Conservation (phyloP, 306 rosid genomes). For the Cicer judaicum region DNA sequence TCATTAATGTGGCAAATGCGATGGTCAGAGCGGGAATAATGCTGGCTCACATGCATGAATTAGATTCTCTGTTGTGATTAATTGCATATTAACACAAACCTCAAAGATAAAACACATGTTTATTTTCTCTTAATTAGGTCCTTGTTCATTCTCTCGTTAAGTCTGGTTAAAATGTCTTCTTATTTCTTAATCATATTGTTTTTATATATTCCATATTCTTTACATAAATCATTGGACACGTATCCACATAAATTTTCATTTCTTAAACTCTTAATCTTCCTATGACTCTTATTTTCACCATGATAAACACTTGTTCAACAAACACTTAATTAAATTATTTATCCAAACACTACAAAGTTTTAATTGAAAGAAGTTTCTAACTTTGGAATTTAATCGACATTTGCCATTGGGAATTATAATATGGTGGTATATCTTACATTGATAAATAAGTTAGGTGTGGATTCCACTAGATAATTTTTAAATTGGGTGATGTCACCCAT, state of each 20-base stretch:
- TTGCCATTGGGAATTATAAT: neutral
- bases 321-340: too few relatives aligned
- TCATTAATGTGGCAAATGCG: neutral
- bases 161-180: too few relatives aligned
- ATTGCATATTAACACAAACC: neutral
- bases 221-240: too few relatives aligned
- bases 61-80: constrained; percentile 43
- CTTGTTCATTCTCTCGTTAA: too few relatives aligned
- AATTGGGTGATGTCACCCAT: neutral
- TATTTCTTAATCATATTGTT: too few relatives aligned
- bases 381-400: neutral
- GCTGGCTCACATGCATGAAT: constrained; percentile 35
- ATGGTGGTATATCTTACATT: neutral
- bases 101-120: too few relatives aligned
- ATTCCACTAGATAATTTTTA: constrained; percentile 10
- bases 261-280: neutral
- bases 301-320: too few relatives aligned
- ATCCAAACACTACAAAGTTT: neutral
- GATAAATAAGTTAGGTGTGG: constrained; percentile 7
- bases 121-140: too few relatives aligned
- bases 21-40: constrained; percentile 33
- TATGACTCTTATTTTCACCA: neutral
- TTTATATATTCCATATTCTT: too few relatives aligned
- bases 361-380: neutral
- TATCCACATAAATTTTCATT: too few relatives aligned